Evolutionary conservation across 2,329 filamentous ascomycete species (phyloP), one percentile per base, ranked within the genome.

Genomic region (Sporothrix mexicana): DNA sequence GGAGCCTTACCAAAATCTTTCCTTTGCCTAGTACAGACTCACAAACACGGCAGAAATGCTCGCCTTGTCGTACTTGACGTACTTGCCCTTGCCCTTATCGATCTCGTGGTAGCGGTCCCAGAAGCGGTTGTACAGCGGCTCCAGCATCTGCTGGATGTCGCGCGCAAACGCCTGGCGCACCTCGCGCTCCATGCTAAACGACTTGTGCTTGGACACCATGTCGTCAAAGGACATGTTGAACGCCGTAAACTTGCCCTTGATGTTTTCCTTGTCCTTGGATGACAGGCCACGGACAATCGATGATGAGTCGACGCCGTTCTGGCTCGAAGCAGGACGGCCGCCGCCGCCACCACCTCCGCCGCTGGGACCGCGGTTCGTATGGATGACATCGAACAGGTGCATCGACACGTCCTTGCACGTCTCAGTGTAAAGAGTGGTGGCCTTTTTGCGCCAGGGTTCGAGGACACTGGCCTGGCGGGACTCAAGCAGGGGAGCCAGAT

Each of bases 81-180:
- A 97, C 82, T 99, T 99, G 77, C 95, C 95, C 83, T 95, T 97
- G 74, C 96, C 96, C 85, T 97, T 98, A 83, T 98, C 95, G 76
- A 98, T 91, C 82, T 98, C 96, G 80, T 98, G 95, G 80, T 99
- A 99, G 41, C 95, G 89, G 82, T 98, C 96, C 90, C 94, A 98
- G 83, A 99, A 99, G 62, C 96, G 88, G 75, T 92, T 92, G 83
- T 99, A 99, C 15, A 99, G 86, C 71, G 95, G 95, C 83, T 98
- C 95, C 72, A 99, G 91, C 83, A 97, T 93, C 77, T 91, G 91
- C 80, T 96, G 93, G 75, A 98, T 91, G 79, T 98, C 95, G 77
- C 91, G 90, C 17, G 90, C 91, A 78, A 98, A 88, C 82, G 92
- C 89, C 75, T 89, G 87, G 59, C 94, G 89, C 45, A 98, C 95